Percentiles rank a stretch among this genome's conserved stretches.
phyloP scores from a whole-genome alignment of 805 yeast genomes.

The Candida nemodendra region DNA sequence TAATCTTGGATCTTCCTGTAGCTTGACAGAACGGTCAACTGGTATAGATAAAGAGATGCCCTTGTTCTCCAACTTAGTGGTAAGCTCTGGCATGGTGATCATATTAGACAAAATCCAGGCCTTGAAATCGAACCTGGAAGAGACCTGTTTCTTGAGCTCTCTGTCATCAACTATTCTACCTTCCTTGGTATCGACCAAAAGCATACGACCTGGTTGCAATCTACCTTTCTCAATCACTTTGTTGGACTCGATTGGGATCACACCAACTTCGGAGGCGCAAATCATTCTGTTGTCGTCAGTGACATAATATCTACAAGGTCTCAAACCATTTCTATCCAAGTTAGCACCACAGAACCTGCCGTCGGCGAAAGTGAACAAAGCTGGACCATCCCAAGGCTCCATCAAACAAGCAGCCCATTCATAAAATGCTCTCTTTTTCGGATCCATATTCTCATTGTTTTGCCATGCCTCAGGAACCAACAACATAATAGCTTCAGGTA shows the following conservation, averaged over 20 bases:
- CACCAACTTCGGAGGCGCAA: conserved; percentile 99
- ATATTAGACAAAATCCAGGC: conserved; percentile 88
- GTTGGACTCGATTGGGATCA: conserved; percentile 82
- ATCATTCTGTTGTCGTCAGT: conserved; percentile 93
- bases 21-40: conserved; percentile 38
- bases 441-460: conserved; percentile 81
- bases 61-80: conserved; percentile 52
- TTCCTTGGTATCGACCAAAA: conserved; percentile 88
- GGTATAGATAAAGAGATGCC: conserved; percentile 28
- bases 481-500: conserved; percentile 97
- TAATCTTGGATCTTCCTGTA: conserved; percentile 80
- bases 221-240: conserved; percentile 87
- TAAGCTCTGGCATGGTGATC: conserved; percentile 78
- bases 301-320: conserved; percentile 97
- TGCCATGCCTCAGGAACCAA: conserved; percentile 99
- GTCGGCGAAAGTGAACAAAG: conserved; percentile 92
- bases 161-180: conserved; percentile 93
- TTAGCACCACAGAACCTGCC: conserved; percentile 98
- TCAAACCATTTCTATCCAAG: conserved; percentile 92
- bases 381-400: conserved; percentile 99
- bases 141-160: conserved; percentile 76
- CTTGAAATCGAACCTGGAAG: conserved; percentile 85
- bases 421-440: conserved; percentile 89
- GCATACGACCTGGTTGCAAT: conserved; percentile 93
- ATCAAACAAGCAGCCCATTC: conserved; percentile 99